phyloP scores from a whole-genome alignment of 441 rosid species.

The Jatropha podagrica region DNA sequence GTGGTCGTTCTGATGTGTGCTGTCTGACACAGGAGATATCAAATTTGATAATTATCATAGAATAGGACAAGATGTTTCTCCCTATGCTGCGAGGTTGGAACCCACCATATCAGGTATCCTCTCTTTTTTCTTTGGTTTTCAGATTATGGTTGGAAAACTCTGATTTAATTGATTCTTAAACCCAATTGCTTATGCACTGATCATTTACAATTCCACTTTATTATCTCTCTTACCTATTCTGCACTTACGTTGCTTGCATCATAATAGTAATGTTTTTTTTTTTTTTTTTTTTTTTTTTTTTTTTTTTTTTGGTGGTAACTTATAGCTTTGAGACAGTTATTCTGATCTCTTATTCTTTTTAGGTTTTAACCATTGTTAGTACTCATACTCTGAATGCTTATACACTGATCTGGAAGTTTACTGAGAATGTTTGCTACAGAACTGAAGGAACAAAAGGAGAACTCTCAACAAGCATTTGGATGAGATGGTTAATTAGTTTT shows the following conservation, averaged over 20 bases:
- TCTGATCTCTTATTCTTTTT: slow-evolving; percentile 60
- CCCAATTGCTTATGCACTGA: background rate
- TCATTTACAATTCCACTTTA: too few species aligned
- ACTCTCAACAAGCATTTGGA: slow-evolving; percentile 72
- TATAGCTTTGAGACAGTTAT: slow-evolving; percentile 43
- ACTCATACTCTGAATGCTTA: background rate
- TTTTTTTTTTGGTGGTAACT: slow-evolving; percentile 28
- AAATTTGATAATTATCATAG: slow-evolving; percentile 54
- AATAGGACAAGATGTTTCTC: slow-evolving; percentile 46
- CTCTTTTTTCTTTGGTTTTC: background rate
- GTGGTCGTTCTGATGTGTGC: background rate
- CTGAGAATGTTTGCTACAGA: slow-evolving; percentile 27
- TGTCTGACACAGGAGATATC: slow-evolving; percentile 32
- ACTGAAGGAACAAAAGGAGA: slow-evolving; percentile 62
- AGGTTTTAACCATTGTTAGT: too few species aligned
- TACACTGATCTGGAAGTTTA: background rate
- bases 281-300: too few species aligned
- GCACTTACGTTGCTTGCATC: background rate
- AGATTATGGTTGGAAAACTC: background rate
- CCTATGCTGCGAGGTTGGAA: slow-evolving; percentile 57
- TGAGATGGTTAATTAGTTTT: slow-evolving; percentile 29
- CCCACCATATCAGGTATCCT: slow-evolving; percentile 62
- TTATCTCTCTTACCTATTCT: too few species aligned
- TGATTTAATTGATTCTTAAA: too few species aligned
- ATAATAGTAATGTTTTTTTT: background rate